Evolutionary conservation across 2,329 filamentous ascomycete species (phyloP).

Genomic region (Hypomyces perniciosus): DNA sequence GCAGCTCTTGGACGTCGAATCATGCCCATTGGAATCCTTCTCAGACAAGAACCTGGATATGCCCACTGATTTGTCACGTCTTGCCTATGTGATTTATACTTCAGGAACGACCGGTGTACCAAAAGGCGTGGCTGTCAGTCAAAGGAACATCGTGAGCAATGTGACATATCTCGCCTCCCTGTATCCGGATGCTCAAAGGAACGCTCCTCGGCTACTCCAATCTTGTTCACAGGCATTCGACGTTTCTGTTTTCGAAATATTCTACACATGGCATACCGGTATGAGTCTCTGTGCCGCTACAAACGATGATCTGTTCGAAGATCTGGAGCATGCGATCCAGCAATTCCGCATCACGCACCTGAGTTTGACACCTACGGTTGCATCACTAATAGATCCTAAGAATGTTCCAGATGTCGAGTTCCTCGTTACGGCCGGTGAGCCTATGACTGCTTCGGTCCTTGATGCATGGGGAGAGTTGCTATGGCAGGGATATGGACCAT

Average conservation of each 20-base stretch:
- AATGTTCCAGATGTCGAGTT: slow-evolving; percentile 68
- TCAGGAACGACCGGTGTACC: slow-evolving; percentile 76
- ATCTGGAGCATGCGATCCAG: slow-evolving; percentile 64
- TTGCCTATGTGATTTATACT: slow-evolving; percentile 77
- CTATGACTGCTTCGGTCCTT: slow-evolving; percentile 66
- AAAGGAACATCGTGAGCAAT: slow-evolving; percentile 70
- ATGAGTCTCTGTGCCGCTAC: slow-evolving; percentile 71
- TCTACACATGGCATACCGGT: slow-evolving; percentile 73
- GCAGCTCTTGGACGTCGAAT: slow-evolving; percentile 30
- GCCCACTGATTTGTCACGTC: slow-evolving; percentile 37
- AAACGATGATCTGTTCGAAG: slow-evolving; percentile 67
- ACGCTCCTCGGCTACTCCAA: slow-evolving; percentile 62
- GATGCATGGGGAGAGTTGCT: slow-evolving; percentile 63
- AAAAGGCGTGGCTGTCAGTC: slow-evolving; percentile 74
- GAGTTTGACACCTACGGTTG: slow-evolving; percentile 80
- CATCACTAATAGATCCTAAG: slow-evolving; percentile 61
- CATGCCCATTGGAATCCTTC: slow-evolving; percentile 22
- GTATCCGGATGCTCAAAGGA: slow-evolving; percentile 49
- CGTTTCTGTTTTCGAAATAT: slow-evolving; percentile 85
- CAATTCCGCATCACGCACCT: slow-evolving; percentile 66
- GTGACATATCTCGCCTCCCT: slow-evolving; percentile 58
- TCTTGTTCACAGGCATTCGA: slow-evolving; percentile 82
- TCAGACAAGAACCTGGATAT: slow-evolving; percentile 32
- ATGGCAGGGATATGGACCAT: slow-evolving; percentile 78
- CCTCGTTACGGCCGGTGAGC: slow-evolving; percentile 75